Evolutionary conservation across 2,329 filamentous ascomycete species (phyloP), one percentile per base, ranked within the genome.

Genomic region (Macrophomina tecta): DNA sequence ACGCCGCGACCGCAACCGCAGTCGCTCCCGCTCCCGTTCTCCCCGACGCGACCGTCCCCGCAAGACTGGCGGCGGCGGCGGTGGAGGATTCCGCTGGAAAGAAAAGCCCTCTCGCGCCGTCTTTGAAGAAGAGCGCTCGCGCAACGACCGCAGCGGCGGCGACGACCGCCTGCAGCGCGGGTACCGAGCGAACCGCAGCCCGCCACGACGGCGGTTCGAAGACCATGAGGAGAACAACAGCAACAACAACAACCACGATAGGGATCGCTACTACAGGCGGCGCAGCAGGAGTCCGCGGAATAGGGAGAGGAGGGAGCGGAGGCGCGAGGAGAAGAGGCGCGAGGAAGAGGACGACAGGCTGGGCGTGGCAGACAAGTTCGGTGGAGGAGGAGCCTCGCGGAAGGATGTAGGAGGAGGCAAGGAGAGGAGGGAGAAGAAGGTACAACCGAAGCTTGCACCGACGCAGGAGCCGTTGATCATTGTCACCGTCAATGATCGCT

Each of bases 401-500:
- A 36, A 9, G 74, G 78, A 69, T 78, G 36, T 76, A 46, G 80
- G 83, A 46, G 80, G 83, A 4, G 23, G 23, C 23, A 91, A 38
- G 53, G 61, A 55, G 36, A 52, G 23, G 55, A 60, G 53, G 64
- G 58, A 66, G 52, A 58, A 55, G 51, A 55, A 65, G 48, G n/a
- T 23, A 18, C 62, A 67, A 55, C 67, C 70, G 5, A 55, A 66
- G 2, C 69, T 51, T 4, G 55, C 68, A 38, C 45, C 65, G 23
- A 42, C 66, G 8, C 80, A 83, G 5, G 91, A 96, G 75, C 90
- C 93, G 66, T 96, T 97, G 91, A 97, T 98, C 71, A 87, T 97
- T 62, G 94, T 98, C 18, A 89, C 94, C 74, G 89, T 98, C 75
- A 98, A 98, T 77, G 94, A 98, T 79, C 87, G 94, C n/a, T 83